Percentiles rank a stretch among this genome's conserved stretches.
These are phyloP conservation scores for Durusdinium trenchii DNA, from an alignment of 73 alveolate genomes.

Conservation along the genomic window DNA sequence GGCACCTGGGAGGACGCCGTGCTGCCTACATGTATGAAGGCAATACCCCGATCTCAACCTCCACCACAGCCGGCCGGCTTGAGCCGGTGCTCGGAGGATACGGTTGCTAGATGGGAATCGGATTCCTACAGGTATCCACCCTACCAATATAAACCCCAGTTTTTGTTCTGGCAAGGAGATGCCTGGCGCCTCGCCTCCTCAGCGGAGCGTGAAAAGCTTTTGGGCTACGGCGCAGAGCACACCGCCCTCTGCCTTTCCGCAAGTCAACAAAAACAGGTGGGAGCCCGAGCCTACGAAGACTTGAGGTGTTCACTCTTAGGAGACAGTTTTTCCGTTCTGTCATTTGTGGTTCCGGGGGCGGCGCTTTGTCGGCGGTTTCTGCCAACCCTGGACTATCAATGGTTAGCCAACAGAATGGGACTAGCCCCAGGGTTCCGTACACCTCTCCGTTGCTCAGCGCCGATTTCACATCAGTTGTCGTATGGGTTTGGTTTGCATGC, in stretches of 20 bases:
- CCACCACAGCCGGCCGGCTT: slow-evolving; percentile 2
- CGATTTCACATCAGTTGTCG: not conserved
- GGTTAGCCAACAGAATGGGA: not conserved
- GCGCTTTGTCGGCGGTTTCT: not conserved
- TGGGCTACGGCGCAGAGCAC: not conserved
- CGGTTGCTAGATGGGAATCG: not conserved
- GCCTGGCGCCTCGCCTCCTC: not conserved
- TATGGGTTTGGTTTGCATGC: not conserved
- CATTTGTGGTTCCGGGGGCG: not conserved
- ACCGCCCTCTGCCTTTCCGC: not conserved
- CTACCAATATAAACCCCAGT: not conserved
- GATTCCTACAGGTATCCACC: not conserved
- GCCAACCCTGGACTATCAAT: too few species aligned
- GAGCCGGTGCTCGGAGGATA: not conserved
- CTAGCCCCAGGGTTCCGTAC: not conserved
- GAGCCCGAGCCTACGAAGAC: not conserved
- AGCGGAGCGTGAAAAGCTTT: not conserved
- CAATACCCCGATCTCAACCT: not conserved
- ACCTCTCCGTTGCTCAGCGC: not conserved
- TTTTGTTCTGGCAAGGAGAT: not conserved
- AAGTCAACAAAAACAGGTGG: not conserved
- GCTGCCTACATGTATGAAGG: slow-evolving; percentile 31
- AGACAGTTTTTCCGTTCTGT: not conserved
- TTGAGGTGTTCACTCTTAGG: not conserved
- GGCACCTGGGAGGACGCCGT: too few species aligned